A percentile compares a stretch with the other conserved stretches of the same genome.
Conservation (phyloP, 345 rosid genomes). For the Zanthoxylum bungeanum region DNA sequence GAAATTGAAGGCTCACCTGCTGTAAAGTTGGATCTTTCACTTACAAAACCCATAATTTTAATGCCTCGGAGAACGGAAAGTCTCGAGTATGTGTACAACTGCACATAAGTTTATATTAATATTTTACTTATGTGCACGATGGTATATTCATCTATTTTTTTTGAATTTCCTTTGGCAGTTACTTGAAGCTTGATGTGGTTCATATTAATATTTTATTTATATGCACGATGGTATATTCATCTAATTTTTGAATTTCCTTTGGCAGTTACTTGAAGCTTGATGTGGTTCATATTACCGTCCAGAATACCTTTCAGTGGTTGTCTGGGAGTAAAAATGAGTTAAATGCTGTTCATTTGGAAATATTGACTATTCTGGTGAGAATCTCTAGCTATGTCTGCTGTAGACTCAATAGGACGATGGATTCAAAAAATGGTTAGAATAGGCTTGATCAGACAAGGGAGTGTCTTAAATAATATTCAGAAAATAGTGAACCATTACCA, state of each 20-base stretch:
- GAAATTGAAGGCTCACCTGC: conserved; percentile 98
- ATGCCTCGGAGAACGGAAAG: conserved; percentile 94
- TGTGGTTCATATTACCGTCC: conserved; percentile 86
- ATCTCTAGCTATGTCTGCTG: conserved; percentile 3
- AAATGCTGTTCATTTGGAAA: conserved; percentile 83
- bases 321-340: conserved; percentile 69
- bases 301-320: conserved; percentile 83
- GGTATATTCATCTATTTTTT: conserved; percentile 10
- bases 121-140: conserved; percentile 1
- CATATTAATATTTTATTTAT: not conserved
- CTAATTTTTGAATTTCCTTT: conserved; percentile 22
- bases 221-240: conserved; percentile 5
- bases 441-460: not conserved
- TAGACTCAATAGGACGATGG: conserved; percentile 3
- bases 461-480: not conserved
- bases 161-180: conserved; percentile 49
- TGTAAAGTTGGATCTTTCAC: conserved; percentile 84
- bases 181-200: too few species aligned
- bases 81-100: conserved; percentile 63
- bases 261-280: conserved; percentile 93
- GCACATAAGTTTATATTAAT: conserved; percentile 10
- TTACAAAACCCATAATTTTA: conserved; percentile 85
- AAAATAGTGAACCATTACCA: not conserved
- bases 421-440: not conserved
- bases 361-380: conserved; percentile 78